Evolutionary conservation across 1,284 basidiomycete species (phyloP), one percentile per base, ranked within the genome.

Genomic region (Coriolopsis trogii): DNA sequence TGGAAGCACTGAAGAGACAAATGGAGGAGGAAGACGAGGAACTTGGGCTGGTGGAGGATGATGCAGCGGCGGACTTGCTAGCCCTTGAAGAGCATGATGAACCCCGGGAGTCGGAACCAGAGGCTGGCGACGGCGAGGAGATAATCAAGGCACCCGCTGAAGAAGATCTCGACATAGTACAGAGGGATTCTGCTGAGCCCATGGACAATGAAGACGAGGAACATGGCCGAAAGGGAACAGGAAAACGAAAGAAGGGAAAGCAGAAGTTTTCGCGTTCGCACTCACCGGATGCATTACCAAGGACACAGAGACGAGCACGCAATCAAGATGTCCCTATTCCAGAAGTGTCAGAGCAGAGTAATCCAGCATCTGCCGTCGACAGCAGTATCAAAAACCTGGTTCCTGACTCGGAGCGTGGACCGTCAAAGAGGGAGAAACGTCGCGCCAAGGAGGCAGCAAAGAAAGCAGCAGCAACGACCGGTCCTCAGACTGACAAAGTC

Each of bases 381-480:
- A 21, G 36, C 18, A 15, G 20, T 6, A 18, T 29, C 10, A n/a
- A 29, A 12, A 39, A n/a, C 5, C 24, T 28, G 12, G 4, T 15
- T 20, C 34, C 33, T 3, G 44, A 36, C 10, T 20, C 8, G 9
- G 39, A 46, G 15, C 67, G 59, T 26, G 77, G 79, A 60, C 67
- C 82, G 31, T 87, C 90, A 2, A 97, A 96, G 70, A 82, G 81
- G 46, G 93, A 95, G 26, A 93, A 88, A 68, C 75, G 94, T 40
- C 80, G 86, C 47, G 84, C 87, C 6, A 78, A 84, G 44, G 90
- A 95, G 67, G 87, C 84, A 6, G 87, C 83, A 59, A 95, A 92
- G 72, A 85, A 84, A 50, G 81, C 45, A 23, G 20, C 43, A 9
- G 33, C 68, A 2, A 70, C 81, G 56, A 74, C 71, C 33, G 70